These are phyloP conservation scores for Pseudopyrenochaeta lycopersici DNA, from an alignment of 2,329 filamentous ascomycete genomes.

Conservation along the genomic window DNA sequence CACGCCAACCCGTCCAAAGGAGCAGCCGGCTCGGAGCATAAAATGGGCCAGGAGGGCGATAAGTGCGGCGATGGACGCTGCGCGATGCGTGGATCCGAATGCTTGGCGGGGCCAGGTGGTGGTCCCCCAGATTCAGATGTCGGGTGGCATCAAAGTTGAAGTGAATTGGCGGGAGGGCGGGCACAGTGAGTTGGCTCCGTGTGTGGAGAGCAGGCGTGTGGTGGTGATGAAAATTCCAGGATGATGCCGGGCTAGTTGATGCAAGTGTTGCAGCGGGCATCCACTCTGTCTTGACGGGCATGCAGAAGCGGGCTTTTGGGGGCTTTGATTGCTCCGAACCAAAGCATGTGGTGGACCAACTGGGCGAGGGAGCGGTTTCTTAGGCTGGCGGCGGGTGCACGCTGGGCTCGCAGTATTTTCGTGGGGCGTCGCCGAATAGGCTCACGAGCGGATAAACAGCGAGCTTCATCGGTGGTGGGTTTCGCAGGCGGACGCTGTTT, in stretches of 20 bases:
- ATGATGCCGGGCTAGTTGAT: conserved; percentile 32
- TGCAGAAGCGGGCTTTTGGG: conserved; percentile 29
- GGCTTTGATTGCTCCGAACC: conserved; percentile 22
- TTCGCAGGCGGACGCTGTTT: conserved; percentile 42
- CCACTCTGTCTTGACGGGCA: conserved; percentile 26
- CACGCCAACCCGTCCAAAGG: conserved; percentile 38
- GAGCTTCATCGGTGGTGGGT: conserved; percentile 43
- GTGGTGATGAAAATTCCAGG: conserved; percentile 19
- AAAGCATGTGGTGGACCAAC: conserved; percentile 26
- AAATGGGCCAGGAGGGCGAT: conserved; percentile 32
- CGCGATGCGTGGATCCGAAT: conserved; percentile 37
- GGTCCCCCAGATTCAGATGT: conserved; percentile 27
- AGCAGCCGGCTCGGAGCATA: conserved; percentile 40
- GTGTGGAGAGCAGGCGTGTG: conserved; percentile 23
- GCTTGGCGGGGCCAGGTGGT: conserved; percentile 31
- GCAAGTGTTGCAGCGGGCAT: conserved; percentile 27
- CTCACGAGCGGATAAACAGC: conserved; percentile 44
- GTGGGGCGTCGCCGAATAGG: conserved; percentile 42
- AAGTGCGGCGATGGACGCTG: conserved; percentile 26
- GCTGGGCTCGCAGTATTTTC: conserved; percentile 34
- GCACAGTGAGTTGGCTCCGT: conserved; percentile 21
- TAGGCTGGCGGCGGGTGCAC: conserved; percentile 11
- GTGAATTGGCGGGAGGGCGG: conserved; percentile 24
- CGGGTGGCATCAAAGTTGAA: conserved; percentile 26
- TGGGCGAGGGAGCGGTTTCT: conserved; percentile 17